Conservation (phyloP, 1,284 basidiomycete species). For the Grifola frondosa region DNA sequence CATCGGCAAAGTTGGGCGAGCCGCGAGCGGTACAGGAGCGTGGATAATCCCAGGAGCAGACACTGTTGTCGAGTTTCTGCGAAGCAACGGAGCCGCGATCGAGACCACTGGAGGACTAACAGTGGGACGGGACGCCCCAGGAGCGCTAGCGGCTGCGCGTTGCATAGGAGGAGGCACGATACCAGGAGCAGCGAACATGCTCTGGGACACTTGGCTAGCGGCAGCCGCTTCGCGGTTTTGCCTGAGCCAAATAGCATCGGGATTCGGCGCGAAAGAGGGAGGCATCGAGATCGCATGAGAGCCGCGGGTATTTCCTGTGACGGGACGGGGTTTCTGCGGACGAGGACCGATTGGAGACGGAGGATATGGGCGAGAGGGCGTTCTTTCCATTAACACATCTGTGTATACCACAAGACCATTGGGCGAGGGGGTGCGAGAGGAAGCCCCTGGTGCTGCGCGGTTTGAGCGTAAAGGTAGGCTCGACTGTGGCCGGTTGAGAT, state of each 20-base stretch:
- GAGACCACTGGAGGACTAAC: not conserved
- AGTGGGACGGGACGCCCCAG: conserved; percentile 5
- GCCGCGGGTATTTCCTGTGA: conserved; percentile 9
- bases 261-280: conserved; percentile 14
- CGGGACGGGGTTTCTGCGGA: conserved; percentile 31
- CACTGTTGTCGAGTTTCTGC: not conserved
- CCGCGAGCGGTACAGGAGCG: conserved; percentile 22
- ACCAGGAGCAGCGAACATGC: conserved; percentile 4
- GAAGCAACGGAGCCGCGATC: conserved; percentile 4
- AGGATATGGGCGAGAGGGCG: conserved; percentile 40
- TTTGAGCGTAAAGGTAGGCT: conserved; percentile 20
- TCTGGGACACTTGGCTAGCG: not conserved
- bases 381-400: conserved; percentile 16
- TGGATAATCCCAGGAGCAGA: conserved; percentile 19
- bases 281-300: conserved; percentile 8
- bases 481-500: conserved; percentile 1
- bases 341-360: conserved; percentile 51
- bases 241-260: conserved; percentile 12
- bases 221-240: conserved; percentile 3
- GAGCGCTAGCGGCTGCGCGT: conserved; percentile 11
- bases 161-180: conserved; percentile 12
- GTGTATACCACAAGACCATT: conserved; percentile 24
- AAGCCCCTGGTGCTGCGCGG: conserved; percentile 24
- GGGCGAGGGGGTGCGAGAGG: conserved; percentile 35
- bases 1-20: conserved; percentile 18